Evolutionary conservation across 345 rosid genomes (phyloP), one percentile per base, ranked within the genome.

Genomic region (Linum usitatissimum): DNA sequence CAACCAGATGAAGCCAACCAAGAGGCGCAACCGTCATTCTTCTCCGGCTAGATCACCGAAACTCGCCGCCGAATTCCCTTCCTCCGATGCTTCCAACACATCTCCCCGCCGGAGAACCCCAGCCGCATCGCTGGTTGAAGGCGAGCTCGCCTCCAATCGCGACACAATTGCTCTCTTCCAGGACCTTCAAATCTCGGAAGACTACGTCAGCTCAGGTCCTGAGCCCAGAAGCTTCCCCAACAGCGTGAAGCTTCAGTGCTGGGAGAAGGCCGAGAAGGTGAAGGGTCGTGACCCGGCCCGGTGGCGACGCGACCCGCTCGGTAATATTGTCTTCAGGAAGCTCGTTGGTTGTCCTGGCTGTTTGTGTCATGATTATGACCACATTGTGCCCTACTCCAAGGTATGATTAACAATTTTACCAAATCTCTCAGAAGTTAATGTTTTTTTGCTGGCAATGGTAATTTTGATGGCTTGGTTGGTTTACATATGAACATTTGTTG

Each of bases 261-360:
- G 97, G 97, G 91, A 84, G 17, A 89, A 92, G 70, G 93, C 98
- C 0, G 97, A 92, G 77, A 87, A 76, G 80, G 77, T 92, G 39
- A 85, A 75, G 68, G 96, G 97, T 7, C 78, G 98, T 8, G 86
- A 89, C 81, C 84, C 96, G 6, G 86, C 77, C 57, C 81, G 96
- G 18, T 92, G 98, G 98, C 75, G 98, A 12, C 77, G 84, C 20
- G 98, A 92, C 76, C 75, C 83, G 1, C 71, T 89, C 19, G 98
- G 98, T 53, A 92, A 86, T 69, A 80, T 79, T 63, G 89, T 92
- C 59, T 89, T 89, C 62, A 77, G 86, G 75, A 92, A 92, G 82
- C 96, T 92, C 54, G 90, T 89, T 1, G 97, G 97, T 19, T 92
- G 97, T 70, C 83, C 99, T 62, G 96, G 97, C 30, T 92, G 99